Evolutionary conservation across 2,329 filamentous ascomycete genomes (phyloP).

Genomic region (Monosporascus sp.): DNA sequence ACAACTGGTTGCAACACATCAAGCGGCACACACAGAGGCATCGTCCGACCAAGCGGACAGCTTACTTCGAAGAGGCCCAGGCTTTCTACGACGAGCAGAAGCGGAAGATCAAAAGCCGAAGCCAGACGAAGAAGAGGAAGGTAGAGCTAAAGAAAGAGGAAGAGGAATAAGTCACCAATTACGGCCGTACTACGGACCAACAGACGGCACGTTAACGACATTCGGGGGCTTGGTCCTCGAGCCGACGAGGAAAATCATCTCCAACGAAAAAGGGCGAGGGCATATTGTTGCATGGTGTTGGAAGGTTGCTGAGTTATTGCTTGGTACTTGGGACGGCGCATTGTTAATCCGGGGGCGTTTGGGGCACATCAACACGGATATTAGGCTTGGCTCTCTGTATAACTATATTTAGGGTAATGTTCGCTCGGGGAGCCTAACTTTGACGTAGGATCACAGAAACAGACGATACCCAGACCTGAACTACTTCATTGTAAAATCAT

Average conservation of each 20-base stretch:
- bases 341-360: too few relatives aligned
- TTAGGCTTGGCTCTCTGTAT: background rate
- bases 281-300: background rate
- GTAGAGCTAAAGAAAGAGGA: conserved; percentile 7
- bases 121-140: conserved; percentile 14
- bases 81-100: conserved; percentile 16
- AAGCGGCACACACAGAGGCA: conserved; percentile 27
- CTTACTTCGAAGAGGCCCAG: conserved; percentile 23
- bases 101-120: conserved; percentile 17
- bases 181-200: background rate
- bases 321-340: background rate
- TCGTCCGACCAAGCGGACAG: conserved; percentile 26
- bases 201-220: background rate
- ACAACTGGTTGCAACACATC: conserved; percentile 35
- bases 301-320: background rate
- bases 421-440: background rate
- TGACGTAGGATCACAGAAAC: background rate
- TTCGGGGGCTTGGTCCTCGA: background rate
- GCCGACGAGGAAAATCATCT: background rate
- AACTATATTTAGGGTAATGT: background rate
- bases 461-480: background rate
- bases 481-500: background rate
- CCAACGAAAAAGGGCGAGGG: background rate
- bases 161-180: background rate
- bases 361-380: background rate